Evolutionary conservation across 2,329 filamentous ascomycete species (phyloP), one percentile per base, ranked within the genome.

Genomic region (Fusarium pseudograminearum): DNA sequence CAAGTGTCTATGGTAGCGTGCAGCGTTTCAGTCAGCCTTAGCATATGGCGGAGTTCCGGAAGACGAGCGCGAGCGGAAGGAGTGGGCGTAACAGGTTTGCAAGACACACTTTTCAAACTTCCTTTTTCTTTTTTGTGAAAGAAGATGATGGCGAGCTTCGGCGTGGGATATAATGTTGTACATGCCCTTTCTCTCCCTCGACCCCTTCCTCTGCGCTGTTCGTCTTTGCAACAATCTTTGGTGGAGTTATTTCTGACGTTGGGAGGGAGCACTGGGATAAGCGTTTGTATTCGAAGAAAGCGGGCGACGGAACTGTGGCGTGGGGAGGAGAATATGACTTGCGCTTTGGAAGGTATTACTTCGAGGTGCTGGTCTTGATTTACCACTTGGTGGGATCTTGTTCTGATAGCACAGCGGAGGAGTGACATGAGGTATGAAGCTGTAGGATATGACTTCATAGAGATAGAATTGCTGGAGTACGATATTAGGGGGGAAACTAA

Each of bases 1-100:
- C 56, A 67, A 73, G 62, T 66, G 63, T 47, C 55, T 55, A 51
- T 62, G 65, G 64, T 47, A 70, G 61, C 61, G 47, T 72, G 70
- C 61, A 71, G 71, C 65, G 69, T 72, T 73, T 71, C 53, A 67
- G 48, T 67, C 64, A 70, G 65, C 72, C 71, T 55, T 71, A 77
- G 78, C 78, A 79, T 79, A 74, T 67, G 73, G 67, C 72, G 78
- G 78, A 79, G 77, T 79, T 79, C 72, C 69, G 71, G 76, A 71
- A 69, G 72, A 72, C 55, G 56, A 68, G 72, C 71, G 64, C 53
- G 62, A 48, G 61, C 8, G 36, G 36, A 40, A 40, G 62, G 22
- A 28, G 41, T 22, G 59, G 70, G 71, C 66, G 69, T 67, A 60
- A 61, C 47, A 58, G 65, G 66, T 64, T 73, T 68, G 61, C 67